Base-by-base conservation (phyloP, 768 basidiomycete species). In the Mycena amicta region DNA sequence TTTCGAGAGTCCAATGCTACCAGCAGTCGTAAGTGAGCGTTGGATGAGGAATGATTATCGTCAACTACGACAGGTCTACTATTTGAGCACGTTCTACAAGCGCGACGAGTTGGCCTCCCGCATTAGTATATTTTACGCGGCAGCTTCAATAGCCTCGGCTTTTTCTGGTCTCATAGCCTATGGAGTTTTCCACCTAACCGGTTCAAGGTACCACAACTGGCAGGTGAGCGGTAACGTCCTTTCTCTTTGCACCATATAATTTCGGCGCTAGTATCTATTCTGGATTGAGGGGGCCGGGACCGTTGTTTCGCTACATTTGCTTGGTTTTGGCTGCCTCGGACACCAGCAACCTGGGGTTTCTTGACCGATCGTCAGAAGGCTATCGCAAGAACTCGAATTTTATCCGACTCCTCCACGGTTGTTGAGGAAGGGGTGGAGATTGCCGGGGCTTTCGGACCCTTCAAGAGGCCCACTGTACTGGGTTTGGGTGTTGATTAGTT, bases 161-260 rank as follows among this genome's bases (percentile, higher is more conserved):
- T 81, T 81, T 62, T 80, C 78, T 73, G 79, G 80, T 43, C 72
- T 82, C 13, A 77, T 82, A 50, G 79, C 81, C 2, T 83, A 78
- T 60, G 81, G 79, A 29, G 77, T 80, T n/a, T 83, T 83, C 62
- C 80, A 81, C 26, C 76, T 82, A 23, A 55, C 76, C 20, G 67
- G 72, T 54, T 55, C 72, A 3, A 74, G 71, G 20, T 75, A 81
- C 60, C 72, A 81, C 62, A 71, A 75, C 4, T 83, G 82, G 82
- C 80, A 62, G 58, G 58, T 55, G n/a, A n/a, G n/a, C n/a, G n/a
- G n/a, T n/a, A n/a, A 3, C 1, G 58, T 49, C 50, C 26, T 2
- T 23, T 3, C 46, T n/a, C n/a, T n/a, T n/a, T n/a, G n/a, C n/a
- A n/a, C n/a, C n/a, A n/a, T n/a, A n/a, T n/a, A n/a, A n/a, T n/a